Percentiles rank a stretch among this genome's conserved stretches.
These are phyloP conservation scores for Melampsora americana DNA, from an alignment of 1,284 basidiomycete genomes.

Conservation along the genomic window DNA sequence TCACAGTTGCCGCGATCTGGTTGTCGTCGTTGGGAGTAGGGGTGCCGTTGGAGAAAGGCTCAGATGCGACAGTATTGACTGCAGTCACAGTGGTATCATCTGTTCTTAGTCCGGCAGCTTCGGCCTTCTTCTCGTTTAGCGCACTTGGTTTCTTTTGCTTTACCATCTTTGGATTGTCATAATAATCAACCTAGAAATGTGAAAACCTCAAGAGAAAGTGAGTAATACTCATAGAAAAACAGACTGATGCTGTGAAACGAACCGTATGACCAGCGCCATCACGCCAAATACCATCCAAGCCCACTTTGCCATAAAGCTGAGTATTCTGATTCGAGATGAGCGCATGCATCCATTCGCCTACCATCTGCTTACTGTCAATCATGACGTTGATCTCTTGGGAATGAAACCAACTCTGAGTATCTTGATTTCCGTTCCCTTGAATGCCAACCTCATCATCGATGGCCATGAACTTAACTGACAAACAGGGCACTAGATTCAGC, in stretches of 20 bases:
- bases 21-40: too few species aligned
- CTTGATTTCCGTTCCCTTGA: conserved; percentile 67
- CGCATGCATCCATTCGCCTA: conserved; percentile 65
- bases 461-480: conserved; percentile 66
- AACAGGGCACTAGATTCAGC: neutral
- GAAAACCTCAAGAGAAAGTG: too few species aligned
- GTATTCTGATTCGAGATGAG: conserved; percentile 70
- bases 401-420: conserved; percentile 75
- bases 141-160: neutral
- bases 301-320: conserved; percentile 63
- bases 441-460: conserved; percentile 70
- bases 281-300: conserved; percentile 67
- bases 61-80: too few species aligned
- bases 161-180: conserved; percentile 15
- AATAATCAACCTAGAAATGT: conserved; percentile 28
- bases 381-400: conserved; percentile 73
- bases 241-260: neutral
- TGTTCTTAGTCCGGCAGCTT: neutral
- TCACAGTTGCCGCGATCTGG: too few species aligned
- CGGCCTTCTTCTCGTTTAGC: neutral
- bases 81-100: too few species aligned
- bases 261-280: conserved; percentile 53
- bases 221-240: neutral
- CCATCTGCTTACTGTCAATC: conserved; percentile 65
- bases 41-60: too few species aligned